Evolutionary conservation across 73 alveolate species (phyloP).

Genomic region (Diophrys sp.): DNA sequence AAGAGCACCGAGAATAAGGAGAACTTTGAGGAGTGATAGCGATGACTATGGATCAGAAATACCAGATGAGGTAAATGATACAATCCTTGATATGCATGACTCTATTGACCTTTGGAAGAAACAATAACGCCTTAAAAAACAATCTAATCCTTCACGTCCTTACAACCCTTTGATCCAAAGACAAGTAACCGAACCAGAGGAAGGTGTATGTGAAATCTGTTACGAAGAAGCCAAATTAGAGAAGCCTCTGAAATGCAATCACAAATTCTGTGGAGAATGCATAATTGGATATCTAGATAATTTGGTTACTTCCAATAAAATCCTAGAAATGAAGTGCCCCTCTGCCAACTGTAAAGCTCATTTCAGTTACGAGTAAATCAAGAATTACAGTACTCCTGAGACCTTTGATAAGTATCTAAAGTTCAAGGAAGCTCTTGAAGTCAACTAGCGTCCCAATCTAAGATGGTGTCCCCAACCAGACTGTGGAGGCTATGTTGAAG

Average conservation of each 20-base stretch:
- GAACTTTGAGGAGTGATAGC: too few species aligned
- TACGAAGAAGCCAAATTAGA: not conserved
- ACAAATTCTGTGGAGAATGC: conserved; percentile 1
- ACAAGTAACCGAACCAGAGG: not conserved
- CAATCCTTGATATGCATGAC: too few species aligned
- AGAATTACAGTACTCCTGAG: not conserved
- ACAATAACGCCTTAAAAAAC: too few species aligned
- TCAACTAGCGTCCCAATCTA: conserved; percentile 24
- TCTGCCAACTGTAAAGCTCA: not conserved
- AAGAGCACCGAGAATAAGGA: too few species aligned
- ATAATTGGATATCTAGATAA: not conserved
- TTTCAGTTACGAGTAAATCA: not conserved
- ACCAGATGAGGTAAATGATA: too few species aligned
- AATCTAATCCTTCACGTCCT: too few species aligned
- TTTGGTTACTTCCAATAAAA: not conserved
- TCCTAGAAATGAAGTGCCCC: conserved; percentile 4
- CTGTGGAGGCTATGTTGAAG: conserved; percentile 37
- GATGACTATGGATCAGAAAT: too few species aligned
- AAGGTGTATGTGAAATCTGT: not conserved
- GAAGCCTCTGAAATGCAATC: not conserved
- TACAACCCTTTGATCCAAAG: not conserved
- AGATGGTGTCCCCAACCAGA: conserved; percentile 59
- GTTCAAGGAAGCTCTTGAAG: conserved; percentile 39
- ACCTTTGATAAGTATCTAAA: conserved; percentile 22
- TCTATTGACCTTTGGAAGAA: too few species aligned